phyloP scores from a whole-genome alignment of 2,329 filamentous ascomycete species.

The Fusarium sp. region DNA sequence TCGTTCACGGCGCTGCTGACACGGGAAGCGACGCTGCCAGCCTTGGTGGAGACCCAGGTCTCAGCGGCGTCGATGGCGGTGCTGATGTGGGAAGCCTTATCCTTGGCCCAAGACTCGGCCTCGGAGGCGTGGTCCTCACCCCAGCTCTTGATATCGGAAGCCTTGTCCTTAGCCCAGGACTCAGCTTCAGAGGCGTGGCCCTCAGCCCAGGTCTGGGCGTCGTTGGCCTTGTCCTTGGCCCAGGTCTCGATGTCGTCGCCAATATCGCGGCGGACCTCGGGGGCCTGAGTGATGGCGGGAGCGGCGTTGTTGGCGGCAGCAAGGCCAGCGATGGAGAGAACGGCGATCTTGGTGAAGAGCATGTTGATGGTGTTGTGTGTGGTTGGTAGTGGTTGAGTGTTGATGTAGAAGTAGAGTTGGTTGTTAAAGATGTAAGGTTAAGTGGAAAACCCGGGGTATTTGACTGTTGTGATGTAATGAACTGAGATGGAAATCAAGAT shows the following conservation, averaged over 20 bases:
- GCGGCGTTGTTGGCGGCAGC: slow-evolving; percentile 27
- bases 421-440: not conserved
- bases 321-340: slow-evolving; percentile 37
- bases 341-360: slow-evolving; percentile 40
- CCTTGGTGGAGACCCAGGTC: slow-evolving; percentile 13
- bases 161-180: slow-evolving; percentile 20
- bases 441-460: not conserved
- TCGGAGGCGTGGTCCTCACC: slow-evolving; percentile 12
- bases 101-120: slow-evolving; percentile 3
- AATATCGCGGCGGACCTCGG: slow-evolving; percentile 31
- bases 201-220: slow-evolving; percentile 18
- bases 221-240: slow-evolving; percentile 19
- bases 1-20: slow-evolving; percentile 20
- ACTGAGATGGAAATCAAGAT: not conserved
- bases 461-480: not conserved
- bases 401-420: not conserved
- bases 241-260: slow-evolving; percentile 32
- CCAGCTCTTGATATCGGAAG: slow-evolving; percentile 5
- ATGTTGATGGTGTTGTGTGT: slow-evolving; percentile 22
- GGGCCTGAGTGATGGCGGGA: slow-evolving; percentile 25
- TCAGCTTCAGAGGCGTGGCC: slow-evolving; percentile 14
- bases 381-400: not conserved
- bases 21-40: slow-evolving; percentile 14
- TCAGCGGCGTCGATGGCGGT: slow-evolving; percentile 12
- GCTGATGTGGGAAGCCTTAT: slow-evolving; percentile 9